These are phyloP conservation scores for Aspergillus hiratsukae DNA, from an alignment of 2,329 filamentous ascomycete species.

Conservation along the genomic window DNA sequence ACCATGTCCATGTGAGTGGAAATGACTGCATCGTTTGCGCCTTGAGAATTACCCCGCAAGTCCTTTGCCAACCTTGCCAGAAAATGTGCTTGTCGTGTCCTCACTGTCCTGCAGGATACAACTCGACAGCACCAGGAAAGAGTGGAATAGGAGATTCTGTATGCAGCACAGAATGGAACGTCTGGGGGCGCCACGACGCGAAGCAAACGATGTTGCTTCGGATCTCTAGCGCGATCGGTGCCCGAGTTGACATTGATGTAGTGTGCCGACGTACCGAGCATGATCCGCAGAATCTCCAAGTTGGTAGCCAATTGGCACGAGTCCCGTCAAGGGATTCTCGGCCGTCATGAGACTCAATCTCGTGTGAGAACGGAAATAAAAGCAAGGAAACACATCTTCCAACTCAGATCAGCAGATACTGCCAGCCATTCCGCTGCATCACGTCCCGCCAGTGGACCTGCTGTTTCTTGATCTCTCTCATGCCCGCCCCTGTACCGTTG, in stretches of 20 bases:
- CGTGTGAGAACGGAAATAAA: conserved; percentile 5
- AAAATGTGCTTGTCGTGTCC: not conserved
- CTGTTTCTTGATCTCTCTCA: conserved; percentile 38
- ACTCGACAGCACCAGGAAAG: not conserved
- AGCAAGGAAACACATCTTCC: not conserved
- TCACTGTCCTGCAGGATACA: not conserved
- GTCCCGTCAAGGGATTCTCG: conserved; percentile 17
- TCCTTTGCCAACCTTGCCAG: not conserved
- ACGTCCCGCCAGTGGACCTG: conserved; percentile 92
- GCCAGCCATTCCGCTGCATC: conserved; percentile 88
- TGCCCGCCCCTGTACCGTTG: conserved; percentile 3
- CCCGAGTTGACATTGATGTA: not conserved
- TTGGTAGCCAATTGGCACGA: conserved; percentile 17
- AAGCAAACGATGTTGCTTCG: not conserved
- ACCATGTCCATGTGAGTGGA: not conserved
- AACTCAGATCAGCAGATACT: conserved; percentile 78
- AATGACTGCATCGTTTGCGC: not conserved
- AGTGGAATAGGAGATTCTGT: not conserved
- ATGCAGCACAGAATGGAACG: not conserved
- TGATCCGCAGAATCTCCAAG: conserved; percentile 2
- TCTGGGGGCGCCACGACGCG: no score
- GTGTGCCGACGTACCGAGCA: not conserved
- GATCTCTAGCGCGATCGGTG: not conserved
- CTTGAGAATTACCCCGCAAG: not conserved
- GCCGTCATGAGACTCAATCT: conserved; percentile 13